Percentiles rank a stretch among this genome's conserved stretches.
These are phyloP conservation scores for Cryptococcus sp. DNA, from an alignment of 1,284 basidiomycete genomes.

Conservation along the genomic window DNA sequence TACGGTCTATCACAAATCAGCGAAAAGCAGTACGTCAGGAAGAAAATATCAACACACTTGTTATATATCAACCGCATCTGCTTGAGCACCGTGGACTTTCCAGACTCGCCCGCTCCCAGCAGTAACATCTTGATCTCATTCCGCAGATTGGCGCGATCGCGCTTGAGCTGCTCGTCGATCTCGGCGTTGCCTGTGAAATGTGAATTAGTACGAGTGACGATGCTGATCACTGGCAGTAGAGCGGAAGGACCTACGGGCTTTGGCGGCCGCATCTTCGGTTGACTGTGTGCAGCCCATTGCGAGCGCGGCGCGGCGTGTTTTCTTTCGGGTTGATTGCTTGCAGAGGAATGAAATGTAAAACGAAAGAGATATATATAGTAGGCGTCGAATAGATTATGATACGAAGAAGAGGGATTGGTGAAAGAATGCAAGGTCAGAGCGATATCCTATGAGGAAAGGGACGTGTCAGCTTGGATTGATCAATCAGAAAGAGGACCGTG, in stretches of 20 bases:
- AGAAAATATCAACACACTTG: conserved; percentile 36
- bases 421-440: no score
- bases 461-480: no score
- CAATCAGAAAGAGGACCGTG: no score
- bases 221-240: background rate
- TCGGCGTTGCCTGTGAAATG: conserved; percentile 68
- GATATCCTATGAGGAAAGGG: no score
- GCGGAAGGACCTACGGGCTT: conserved; percentile 45
- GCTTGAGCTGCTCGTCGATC: conserved; percentile 93
- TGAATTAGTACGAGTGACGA: background rate
- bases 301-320: background rate
- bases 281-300: conserved; percentile 57
- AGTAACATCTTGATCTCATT: conserved; percentile 83
- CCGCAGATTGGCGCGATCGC: conserved; percentile 86
- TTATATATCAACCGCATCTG: conserved; percentile 95
- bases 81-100: conserved; percentile 86
- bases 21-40: background rate
- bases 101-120: conserved; percentile 90
- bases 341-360: no score
- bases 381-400: no score
- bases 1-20: conserved; percentile 61
- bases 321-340: no score
- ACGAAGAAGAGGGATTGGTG: no score
- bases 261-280: conserved; percentile 53
- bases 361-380: no score